Conservation (phyloP, 495 filamentous ascomycete genomes). For the Talaromyces wortmannii region DNA sequence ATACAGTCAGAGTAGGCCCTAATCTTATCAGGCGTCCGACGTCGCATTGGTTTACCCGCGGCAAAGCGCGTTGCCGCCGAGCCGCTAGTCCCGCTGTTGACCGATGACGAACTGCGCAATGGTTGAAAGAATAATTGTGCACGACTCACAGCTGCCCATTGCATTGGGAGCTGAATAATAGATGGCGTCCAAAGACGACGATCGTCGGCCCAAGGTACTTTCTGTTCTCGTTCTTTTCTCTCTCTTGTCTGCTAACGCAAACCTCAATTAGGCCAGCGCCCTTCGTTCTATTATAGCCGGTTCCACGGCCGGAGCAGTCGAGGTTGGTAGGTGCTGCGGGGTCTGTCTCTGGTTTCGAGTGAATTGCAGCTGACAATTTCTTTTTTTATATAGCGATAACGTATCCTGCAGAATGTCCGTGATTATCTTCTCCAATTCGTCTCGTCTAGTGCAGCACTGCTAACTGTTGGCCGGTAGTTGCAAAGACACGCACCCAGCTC, state of each 20-base stretch:
- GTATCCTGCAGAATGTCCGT: slow-evolving; percentile 90
- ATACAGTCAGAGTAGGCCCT: too few relatives aligned
- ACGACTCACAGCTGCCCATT: background rate
- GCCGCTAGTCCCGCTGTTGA: too few relatives aligned
- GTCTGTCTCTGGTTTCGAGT: background rate
- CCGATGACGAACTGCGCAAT: too few relatives aligned
- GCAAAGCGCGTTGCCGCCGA: too few relatives aligned
- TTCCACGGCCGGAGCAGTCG: slow-evolving; percentile 84
- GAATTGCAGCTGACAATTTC: background rate
- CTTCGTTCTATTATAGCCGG: slow-evolving; percentile 84
- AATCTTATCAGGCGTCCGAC: too few relatives aligned
- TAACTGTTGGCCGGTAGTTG: slow-evolving; percentile 48
- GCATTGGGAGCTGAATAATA: background rate
- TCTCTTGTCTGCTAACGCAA: slow-evolving; percentile 11
- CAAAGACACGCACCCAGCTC: slow-evolving; percentile 91
- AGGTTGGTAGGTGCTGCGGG: slow-evolving; percentile 61
- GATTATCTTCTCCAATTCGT: background rate
- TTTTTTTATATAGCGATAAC: slow-evolving; percentile 64
- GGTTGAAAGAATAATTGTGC: background rate
- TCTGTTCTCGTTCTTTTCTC: background rate
- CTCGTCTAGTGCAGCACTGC: background rate
- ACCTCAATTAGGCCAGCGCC: slow-evolving; percentile 56
- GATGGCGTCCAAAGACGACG: slow-evolving; percentile 36
- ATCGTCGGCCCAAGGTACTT: slow-evolving; percentile 36
- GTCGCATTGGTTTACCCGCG: too few relatives aligned